Conservation (phyloP, 2,329 filamentous ascomycete species). For the Alternaria hordeiaustralica region DNA sequence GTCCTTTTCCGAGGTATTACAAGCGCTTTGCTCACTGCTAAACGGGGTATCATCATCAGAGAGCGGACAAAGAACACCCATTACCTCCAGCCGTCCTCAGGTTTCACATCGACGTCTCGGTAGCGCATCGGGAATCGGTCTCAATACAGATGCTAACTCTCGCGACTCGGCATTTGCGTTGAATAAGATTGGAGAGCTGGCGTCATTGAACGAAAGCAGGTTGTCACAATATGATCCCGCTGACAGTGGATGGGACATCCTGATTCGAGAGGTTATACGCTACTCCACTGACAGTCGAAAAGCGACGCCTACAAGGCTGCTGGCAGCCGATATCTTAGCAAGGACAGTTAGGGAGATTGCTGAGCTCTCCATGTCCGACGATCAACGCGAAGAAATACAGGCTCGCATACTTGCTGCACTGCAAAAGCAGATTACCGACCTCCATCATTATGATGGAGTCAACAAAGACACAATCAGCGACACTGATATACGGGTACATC, state of each 20-base stretch:
- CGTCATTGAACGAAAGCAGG: constrained; percentile 59
- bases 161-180: constrained; percentile 57
- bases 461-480: constrained; percentile 64
- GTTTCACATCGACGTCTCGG: constrained; percentile 49
- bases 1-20: constrained; percentile 78
- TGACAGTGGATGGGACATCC: constrained; percentile 75
- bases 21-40: constrained; percentile 76
- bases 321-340: constrained; percentile 59
- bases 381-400: constrained; percentile 64
- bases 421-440: constrained; percentile 64
- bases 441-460: constrained; percentile 60
- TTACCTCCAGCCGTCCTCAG: constrained; percentile 31
- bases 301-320: constrained; percentile 54
- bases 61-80: constrained; percentile 33
- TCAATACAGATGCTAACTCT: constrained; percentile 49
- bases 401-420: constrained; percentile 73
- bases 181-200: constrained; percentile 56
- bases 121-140: constrained; percentile 51
- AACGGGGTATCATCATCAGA: constrained; percentile 38
- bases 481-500: constrained; percentile 80
- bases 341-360: constrained; percentile 56
- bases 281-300: constrained; percentile 52
- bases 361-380: constrained; percentile 59
- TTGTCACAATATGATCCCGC: constrained; percentile 71
- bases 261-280: constrained; percentile 63